These are phyloP conservation scores for Candida maltosa DNA, from an alignment of 805 yeast species.

Conservation along the genomic window DNA sequence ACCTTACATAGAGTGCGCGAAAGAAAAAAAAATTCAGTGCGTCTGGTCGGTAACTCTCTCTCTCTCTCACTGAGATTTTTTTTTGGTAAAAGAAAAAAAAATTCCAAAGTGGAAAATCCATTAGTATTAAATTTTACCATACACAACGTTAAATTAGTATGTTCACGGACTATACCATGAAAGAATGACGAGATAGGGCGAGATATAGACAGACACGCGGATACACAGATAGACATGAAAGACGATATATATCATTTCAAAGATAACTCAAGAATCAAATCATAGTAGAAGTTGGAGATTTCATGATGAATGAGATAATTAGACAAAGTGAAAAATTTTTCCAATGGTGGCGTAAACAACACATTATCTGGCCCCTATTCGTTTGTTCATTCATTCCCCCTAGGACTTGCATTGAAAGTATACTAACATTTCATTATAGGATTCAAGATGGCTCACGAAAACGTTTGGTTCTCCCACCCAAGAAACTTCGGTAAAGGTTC, in stretches of 20 bases:
- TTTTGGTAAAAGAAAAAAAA: slow-evolving; percentile 2
- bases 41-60: too few relatives aligned
- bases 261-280: too few relatives aligned
- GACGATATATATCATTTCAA: too few relatives aligned
- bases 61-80: neutral
- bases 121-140: slow-evolving; percentile 4
- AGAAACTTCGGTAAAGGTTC: slow-evolving; percentile 99
- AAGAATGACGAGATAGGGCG: slow-evolving; percentile 5
- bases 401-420: too few relatives aligned
- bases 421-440: slow-evolving; percentile 30
- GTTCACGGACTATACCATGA: neutral
- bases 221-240: neutral
- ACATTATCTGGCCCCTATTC: too few relatives aligned
- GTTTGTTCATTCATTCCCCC: too few relatives aligned
- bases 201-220: slow-evolving; percentile 1
- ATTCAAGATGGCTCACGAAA: slow-evolving; percentile 97
- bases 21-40: too few relatives aligned
- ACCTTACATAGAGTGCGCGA: too few relatives aligned
- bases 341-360: too few relatives aligned
- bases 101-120: neutral
- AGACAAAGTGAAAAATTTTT: neutral
- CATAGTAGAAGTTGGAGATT: neutral
- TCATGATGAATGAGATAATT: neutral
- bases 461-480: slow-evolving; percentile 99
- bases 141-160: slow-evolving; percentile 2